A percentile compares a stretch with the other conserved stretches of the same genome.
phyloP scores from a whole-genome alignment of 176 grass and related monocot genomes.

The Carex littledalei region DNA sequence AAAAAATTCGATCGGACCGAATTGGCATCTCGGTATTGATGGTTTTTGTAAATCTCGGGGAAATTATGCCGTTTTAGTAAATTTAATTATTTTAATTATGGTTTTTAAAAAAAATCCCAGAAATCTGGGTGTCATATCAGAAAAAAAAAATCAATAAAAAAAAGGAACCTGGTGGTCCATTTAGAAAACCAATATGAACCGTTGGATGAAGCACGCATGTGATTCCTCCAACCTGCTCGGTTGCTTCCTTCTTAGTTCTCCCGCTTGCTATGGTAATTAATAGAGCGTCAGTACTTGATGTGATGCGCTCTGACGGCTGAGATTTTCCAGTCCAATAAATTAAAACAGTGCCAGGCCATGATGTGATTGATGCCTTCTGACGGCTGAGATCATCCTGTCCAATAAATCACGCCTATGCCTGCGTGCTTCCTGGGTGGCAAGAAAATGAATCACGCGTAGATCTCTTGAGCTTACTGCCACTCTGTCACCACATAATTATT shows the following conservation, averaged over 20 bases:
- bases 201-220: constrained; percentile 22
- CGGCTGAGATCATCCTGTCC: background rate
- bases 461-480: background rate
- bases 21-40: too few species aligned
- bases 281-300: background rate
- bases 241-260: background rate
- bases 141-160: constrained; percentile 9
- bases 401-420: background rate
- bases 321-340: background rate
- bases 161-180: background rate
- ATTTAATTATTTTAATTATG: too few species aligned
- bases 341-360: background rate
- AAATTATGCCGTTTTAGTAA: too few species aligned
- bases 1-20: too few species aligned
- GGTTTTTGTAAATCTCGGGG: too few species aligned
- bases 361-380: constrained; percentile 8
- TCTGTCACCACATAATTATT: background rate
- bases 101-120: too few species aligned
- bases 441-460: background rate
- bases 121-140: constrained; percentile 8
- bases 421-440: background rate
- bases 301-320: background rate
- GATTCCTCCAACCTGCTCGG: background rate
- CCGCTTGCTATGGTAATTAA: too few species aligned
- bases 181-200: background rate